Base-by-base conservation (phyloP, 163 green algal species). In the Scenedesmus sp. region DNA sequence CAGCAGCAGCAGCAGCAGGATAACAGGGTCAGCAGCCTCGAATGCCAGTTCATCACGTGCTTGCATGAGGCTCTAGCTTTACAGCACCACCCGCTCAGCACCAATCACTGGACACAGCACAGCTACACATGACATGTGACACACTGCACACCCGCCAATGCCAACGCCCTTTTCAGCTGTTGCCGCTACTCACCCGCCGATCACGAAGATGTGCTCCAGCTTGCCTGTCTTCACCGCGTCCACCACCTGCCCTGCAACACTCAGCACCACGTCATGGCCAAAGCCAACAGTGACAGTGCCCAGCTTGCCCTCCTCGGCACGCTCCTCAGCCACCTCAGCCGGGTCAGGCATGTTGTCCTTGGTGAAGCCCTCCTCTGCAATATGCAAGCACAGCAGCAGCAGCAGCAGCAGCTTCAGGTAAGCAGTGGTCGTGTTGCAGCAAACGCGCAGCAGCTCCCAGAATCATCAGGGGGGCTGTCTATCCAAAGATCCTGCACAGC, bases 181-280 rank as follows among this genome's bases (percentile, higher is more conserved):
- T 15, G 15, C 77, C 26, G 5, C 46, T 46, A 62, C 88, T 88
- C 79, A 92, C 88, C 88, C 88, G 60, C 88, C 95, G 20, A 97
- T 92, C 10, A 97, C 89, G 92, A 97, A 97, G 87, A 97, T 97
- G 94, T 97, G 96, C 86, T 94, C 86, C 70, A 97, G 95, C 84
- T 96, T 88, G 64, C 94, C 94, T 10, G 90, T 56, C 90, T 96
- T 93, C 67, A 97, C 91, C 13, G 95, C 95, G 23, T 95, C 92
- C 8, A 97, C 67, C 54, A 96, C 92, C 84, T 94, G 62, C 4
- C 54, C 93, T 20, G 94, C 96, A 15, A 94, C 95, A n/a, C 91
- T 83, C 92, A 97, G 93, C 87, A 97, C 93, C 0, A 92, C 92
- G 26, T 96, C 76, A 88, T 96, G 95, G 5, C 94, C 96, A 94